Percentiles rank a stretch among this genome's conserved stretches.
These are phyloP conservation scores for Backusella australiensis DNA, from an alignment of 192 early-diverging fungal genomes.

Conservation along the genomic window DNA sequence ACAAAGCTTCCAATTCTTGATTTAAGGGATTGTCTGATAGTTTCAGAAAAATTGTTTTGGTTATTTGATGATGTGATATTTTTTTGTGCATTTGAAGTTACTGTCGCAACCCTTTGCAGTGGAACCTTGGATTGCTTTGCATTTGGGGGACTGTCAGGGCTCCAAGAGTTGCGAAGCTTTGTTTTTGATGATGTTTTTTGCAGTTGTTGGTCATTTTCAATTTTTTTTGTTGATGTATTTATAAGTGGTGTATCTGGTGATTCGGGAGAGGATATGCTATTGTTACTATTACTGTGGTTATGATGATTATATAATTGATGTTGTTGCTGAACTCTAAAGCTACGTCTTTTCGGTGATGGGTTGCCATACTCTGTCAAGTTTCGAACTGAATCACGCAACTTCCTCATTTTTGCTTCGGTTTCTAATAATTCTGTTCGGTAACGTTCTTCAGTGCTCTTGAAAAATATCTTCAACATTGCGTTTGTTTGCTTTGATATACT, in stretches of 20 bases:
- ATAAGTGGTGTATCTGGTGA: neutral
- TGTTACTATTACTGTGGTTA: slow-evolving; percentile 1
- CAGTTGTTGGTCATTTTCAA: neutral
- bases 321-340: neutral
- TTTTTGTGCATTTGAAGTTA: neutral
- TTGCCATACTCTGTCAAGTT: slow-evolving; percentile 28
- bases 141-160: neutral
- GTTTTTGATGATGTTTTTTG: neutral
- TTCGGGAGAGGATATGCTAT: neutral
- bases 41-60: neutral
- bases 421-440: slow-evolving; percentile 27
- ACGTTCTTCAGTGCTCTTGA: slow-evolving; percentile 22
- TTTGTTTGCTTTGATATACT: slow-evolving; percentile 30
- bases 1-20: slow-evolving; percentile 4
- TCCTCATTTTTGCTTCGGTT: slow-evolving; percentile 26
- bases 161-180: slow-evolving; percentile 2
- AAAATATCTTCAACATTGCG: slow-evolving; percentile 19
- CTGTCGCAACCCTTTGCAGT: neutral
- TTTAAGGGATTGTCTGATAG: neutral
- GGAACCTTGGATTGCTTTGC: neutral
- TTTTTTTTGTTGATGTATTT: neutral
- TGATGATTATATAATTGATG: slow-evolving; percentile 5
- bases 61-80: neutral
- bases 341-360: slow-evolving; percentile 18
- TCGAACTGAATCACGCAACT: slow-evolving; percentile 24